Percentiles rank a stretch among this genome's conserved stretches.
These are phyloP conservation scores for Ligustrum vulgare DNA, from an alignment of 257 asterid species.

Conservation along the genomic window DNA sequence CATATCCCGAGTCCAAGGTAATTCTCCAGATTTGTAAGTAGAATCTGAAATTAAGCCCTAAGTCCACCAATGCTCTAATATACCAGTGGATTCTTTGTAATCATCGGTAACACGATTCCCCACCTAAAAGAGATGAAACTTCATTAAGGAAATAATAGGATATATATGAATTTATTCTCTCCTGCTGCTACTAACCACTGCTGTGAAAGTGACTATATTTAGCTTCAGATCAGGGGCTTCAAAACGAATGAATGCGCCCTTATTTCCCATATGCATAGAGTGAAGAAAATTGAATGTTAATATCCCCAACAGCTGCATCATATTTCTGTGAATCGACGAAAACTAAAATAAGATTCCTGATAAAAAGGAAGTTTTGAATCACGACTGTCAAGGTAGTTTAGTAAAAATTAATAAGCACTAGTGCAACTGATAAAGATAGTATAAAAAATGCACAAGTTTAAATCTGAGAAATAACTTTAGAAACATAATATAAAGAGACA, in stretches of 20 bases:
- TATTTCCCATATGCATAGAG: slow-evolving; percentile 90
- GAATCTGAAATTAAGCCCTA: too few relatives aligned
- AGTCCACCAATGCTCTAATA: too few relatives aligned
- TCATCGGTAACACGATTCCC: too few relatives aligned
- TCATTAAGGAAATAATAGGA: too few relatives aligned
- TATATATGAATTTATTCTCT: too few relatives aligned
- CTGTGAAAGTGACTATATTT: slow-evolving; percentile 77
- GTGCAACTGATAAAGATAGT: background rate
- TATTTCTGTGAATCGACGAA: slow-evolving; percentile 47
- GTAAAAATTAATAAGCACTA: background rate
- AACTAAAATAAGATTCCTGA: slow-evolving; percentile 20
- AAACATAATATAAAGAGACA: background rate
- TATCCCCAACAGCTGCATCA: slow-evolving; percentile 96
- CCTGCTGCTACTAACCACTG: slow-evolving; percentile 67
- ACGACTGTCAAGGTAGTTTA: background rate
- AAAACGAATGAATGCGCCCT: slow-evolving; percentile 95
- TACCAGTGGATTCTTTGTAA: too few relatives aligned
- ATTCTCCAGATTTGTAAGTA: too few relatives aligned
- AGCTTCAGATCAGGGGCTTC: slow-evolving; percentile 93
- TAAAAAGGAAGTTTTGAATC: background rate
- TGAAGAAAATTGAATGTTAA: slow-evolving; percentile 24
- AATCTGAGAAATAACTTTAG: background rate
- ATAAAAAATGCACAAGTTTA: background rate
- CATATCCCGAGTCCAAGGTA: too few relatives aligned
- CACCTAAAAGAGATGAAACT: too few relatives aligned